Percentiles rank a stretch among this genome's conserved stretches.
Conservation (phyloP, 176 grass and related monocot genomes). For the Bothriochloa decipiens region DNA sequence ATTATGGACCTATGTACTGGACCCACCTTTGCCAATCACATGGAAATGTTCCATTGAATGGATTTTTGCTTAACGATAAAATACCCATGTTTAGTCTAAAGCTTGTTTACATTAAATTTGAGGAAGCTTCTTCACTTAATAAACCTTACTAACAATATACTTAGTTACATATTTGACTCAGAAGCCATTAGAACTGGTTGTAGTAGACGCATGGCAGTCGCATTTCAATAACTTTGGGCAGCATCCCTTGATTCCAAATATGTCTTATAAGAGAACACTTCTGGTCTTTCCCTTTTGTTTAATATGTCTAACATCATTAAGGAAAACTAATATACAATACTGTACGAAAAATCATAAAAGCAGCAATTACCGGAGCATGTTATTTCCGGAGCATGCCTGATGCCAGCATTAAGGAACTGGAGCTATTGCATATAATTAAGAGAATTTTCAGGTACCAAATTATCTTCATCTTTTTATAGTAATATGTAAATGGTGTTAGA, state of each 20-base stretch:
- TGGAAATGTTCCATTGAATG: not conserved
- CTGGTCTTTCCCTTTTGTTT: slow-evolving; percentile 52
- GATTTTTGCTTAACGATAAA: slow-evolving; percentile 15
- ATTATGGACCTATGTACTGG: not conserved
- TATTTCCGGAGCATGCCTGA: slow-evolving; percentile 51
- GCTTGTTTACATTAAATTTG: not conserved
- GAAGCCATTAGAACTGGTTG: slow-evolving; percentile 42
- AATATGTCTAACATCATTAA: slow-evolving; percentile 57
- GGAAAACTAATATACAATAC: slow-evolving; percentile 11
- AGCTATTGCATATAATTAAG: slow-evolving; percentile 64
- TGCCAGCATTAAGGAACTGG: slow-evolving; percentile 37
- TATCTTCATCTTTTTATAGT: not conserved
- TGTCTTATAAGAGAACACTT: slow-evolving; percentile 58
- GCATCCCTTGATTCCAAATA: slow-evolving; percentile 60
- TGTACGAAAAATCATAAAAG: slow-evolving; percentile 33
- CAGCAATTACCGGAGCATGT: not conserved
- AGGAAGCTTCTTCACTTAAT: not conserved
- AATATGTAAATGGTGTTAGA: not conserved
- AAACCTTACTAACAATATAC: slow-evolving; percentile 15
- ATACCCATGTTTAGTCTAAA: not conserved
- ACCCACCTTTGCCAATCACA: not conserved
- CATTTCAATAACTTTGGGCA: slow-evolving; percentile 36
- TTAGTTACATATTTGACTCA: slow-evolving; percentile 44
- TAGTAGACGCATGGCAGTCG: slow-evolving; percentile 21
- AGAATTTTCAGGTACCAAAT: slow-evolving; percentile 66